phyloP scores from a whole-genome alignment of 164 flowering plant genomes.

The Tinospora cordifolia region DNA sequence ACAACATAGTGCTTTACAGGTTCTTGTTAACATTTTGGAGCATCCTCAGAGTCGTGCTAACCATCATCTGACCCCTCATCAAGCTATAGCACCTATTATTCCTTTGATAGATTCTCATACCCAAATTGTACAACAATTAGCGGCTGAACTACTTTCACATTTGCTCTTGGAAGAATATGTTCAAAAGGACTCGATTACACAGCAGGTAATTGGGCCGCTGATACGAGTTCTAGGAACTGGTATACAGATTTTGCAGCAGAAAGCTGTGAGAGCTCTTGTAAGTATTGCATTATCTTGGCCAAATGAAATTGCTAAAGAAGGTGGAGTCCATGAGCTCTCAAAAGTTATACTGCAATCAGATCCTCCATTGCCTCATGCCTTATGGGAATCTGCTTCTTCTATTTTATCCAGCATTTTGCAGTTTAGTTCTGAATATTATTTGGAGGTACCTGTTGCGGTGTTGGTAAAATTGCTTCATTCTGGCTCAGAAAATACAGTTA shows the following conservation, averaged over 20 bases:
- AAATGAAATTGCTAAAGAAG: constrained; percentile 94
- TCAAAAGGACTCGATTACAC: constrained; percentile 71
- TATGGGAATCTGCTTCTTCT: constrained; percentile 95
- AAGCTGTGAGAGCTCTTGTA: constrained; percentile 88
- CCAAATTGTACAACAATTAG: constrained; percentile 80
- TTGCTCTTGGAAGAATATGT: constrained; percentile 79
- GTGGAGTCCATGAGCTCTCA: constrained; percentile 85
- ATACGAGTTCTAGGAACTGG: constrained; percentile 81
- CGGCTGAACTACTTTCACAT: constrained; percentile 93
- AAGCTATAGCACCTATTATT: constrained; percentile 76
- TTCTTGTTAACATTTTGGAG: constrained; percentile 89
- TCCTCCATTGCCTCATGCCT: constrained; percentile 77
- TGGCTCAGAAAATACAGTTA: constrained; percentile 70
- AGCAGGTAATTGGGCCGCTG: constrained; percentile 85
- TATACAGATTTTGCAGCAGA: constrained; percentile 74
- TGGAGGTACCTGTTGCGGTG: constrained; percentile 96
- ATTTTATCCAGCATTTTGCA: constrained; percentile 77
- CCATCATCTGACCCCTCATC: constrained; percentile 57
- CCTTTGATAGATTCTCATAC: constrained; percentile 78
- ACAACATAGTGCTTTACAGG: constrained; percentile 89
- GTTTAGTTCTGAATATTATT: constrained; percentile 84
- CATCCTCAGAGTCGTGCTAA: constrained; percentile 85
- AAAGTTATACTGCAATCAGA: constrained; percentile 87
- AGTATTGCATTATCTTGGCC: constrained; percentile 80
- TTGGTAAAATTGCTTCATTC: constrained; percentile 88